Evolutionary conservation across 441 rosid species (phyloP), one percentile per base, ranked within the genome.

Genomic region (Aleurites moluccanus): DNA sequence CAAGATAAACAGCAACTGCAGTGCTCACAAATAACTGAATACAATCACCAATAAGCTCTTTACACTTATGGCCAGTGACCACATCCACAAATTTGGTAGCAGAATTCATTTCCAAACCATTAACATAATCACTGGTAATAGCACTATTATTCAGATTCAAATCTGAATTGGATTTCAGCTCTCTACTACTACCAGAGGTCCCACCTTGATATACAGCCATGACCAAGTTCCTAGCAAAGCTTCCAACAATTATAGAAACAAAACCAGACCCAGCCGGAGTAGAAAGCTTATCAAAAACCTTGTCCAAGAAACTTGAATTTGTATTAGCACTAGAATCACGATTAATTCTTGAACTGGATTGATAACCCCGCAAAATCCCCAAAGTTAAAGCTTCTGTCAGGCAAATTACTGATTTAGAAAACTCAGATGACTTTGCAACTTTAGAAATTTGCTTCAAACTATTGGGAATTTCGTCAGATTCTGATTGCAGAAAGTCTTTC

Each of bases 1-100:
- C 99, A 33, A 95, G 90, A 83, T 82, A 95, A 66, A 90, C 88
- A 57, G 96, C 74, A 70, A 95, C 96, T n/a, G 92, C 91, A 0
- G 97, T 81, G 73, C 89, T 87, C 62, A 91, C 99, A 65, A 92
- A 88, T 73, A 83, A 62, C 85, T 90, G 94, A 76, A 91, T 83
- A 69, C 88, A 91, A 77, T 89, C 97, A 44, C 90, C 92, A 40
- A 91, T 86, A 23, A 90, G 72, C 38, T 74, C 85, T 69, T 80
- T 89, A 44, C 84, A 78, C 56, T 86, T 85, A 5, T 86, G 84
- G 3, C 83, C 62, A 56, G 81, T 85, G 69, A 91, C 44, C 70
- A 83, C 82, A 75, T 89, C 81, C 40, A 90, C 75, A 79, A 86
- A 81, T 64, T 59, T 63, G 7, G 88, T 72, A 47, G 49, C 67